Base-by-base conservation (phyloP, 2,329 filamentous ascomycete species). In the Westerdykella aurantiaca region DNA sequence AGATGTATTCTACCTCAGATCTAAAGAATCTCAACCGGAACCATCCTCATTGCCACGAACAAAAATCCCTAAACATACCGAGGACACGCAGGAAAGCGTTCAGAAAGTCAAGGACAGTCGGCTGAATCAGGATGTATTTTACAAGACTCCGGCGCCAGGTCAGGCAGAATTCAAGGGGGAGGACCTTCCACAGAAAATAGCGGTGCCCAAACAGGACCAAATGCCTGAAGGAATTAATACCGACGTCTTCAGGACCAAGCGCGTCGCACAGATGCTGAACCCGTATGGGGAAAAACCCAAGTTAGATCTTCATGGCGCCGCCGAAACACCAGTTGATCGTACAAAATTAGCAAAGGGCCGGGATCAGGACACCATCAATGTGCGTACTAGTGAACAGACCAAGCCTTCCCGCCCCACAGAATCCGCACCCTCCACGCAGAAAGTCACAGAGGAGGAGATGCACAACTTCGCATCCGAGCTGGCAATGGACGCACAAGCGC, bases 171-270 rank as follows among this genome's bases (percentile, higher is more conserved):
- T 51, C 17, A 51, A 23, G 16, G 18, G 18, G 6, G 18, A 21
- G 18, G 48, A 55, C 25, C 44, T 67, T 4, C 55, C 63, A 29
- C 62, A 67, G 34, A 44, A 51, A 47, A 49, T 49, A 31, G 52
- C 55, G 35, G 53, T 59, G 14, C 58, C 61, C 17, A 47, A 53
- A 40, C 60, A 72, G 43, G 69, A 74, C 14, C 70, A 76, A n/a
- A 46, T 76, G 13, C 72, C 79, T 4, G 76, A 80, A 42, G 80
- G 76, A 38, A 70, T 82, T 55, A 75, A 83, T 55, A 74, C 75
- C 5, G 75, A 80, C 50, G 63, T 85, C 0, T 85, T 85, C 56
- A 77, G 78, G 44, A 84, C 77, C 43, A 76, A 75, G 3, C 73
- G 72, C 43, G 76, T 82, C 16, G 76, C 79, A 22, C 73, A 68